Conservation (phyloP, 2,329 filamentous ascomycete genomes). For the Cladorrhinum sp. region DNA sequence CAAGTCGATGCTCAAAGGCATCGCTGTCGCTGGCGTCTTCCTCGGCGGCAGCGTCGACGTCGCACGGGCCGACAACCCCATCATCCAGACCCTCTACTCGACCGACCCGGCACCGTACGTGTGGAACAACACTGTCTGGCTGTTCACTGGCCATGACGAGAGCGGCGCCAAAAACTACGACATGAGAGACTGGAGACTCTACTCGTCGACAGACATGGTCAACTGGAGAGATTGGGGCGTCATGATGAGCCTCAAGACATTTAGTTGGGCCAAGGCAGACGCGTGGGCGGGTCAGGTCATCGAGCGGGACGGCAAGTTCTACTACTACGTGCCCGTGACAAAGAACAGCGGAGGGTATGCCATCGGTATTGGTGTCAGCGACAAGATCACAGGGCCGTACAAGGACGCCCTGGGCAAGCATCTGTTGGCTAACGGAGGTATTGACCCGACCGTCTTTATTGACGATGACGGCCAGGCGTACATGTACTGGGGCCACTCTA, state of each 20-base stretch:
- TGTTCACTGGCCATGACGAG: slow-evolving; percentile 35
- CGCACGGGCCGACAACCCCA: slow-evolving; percentile 18
- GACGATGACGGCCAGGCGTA: slow-evolving; percentile 44
- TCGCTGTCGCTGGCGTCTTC: neutral
- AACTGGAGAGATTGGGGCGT: slow-evolving; percentile 35
- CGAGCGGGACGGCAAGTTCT: slow-evolving; percentile 34
- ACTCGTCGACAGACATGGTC: slow-evolving; percentile 34
- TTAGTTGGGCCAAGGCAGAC: slow-evolving; percentile 35
- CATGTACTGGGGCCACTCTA: slow-evolving; percentile 41
- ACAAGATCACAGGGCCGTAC: slow-evolving; percentile 36
- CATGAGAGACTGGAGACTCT: slow-evolving; percentile 36
- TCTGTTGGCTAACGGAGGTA: slow-evolving; percentile 35
- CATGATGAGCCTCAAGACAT: slow-evolving; percentile 29
- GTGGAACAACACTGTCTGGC: slow-evolving; percentile 29
- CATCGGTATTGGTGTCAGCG: slow-evolving; percentile 36
- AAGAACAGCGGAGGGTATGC: slow-evolving; percentile 26
- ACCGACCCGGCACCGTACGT: slow-evolving; percentile 33
- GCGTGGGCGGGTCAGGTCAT: slow-evolving; percentile 36
- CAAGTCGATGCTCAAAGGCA: too few species aligned
- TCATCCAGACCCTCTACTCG: slow-evolving; percentile 20
- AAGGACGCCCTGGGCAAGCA: slow-evolving; percentile 34
- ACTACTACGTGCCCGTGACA: slow-evolving; percentile 32
- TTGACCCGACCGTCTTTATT: slow-evolving; percentile 38
- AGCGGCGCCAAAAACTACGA: slow-evolving; percentile 27
- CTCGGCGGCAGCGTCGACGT: neutral